Evolutionary conservation across 805 yeast species (phyloP).

Genomic region (Citeromyces matritensis): DNA sequence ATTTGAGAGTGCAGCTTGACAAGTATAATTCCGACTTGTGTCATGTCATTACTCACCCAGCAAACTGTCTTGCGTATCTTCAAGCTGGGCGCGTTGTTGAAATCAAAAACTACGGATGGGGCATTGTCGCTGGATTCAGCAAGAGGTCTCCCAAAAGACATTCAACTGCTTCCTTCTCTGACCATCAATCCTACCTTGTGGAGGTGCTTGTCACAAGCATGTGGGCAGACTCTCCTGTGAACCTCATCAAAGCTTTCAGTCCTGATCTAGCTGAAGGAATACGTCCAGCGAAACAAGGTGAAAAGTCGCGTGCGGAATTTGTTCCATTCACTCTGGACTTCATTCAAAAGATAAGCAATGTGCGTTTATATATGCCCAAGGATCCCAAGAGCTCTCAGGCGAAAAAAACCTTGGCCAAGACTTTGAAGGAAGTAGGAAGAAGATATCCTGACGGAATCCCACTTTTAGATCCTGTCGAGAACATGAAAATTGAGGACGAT

Average conservation of each 20-base stretch:
- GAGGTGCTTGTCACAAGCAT: conserved; percentile 69
- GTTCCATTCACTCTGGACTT: conserved; percentile 79
- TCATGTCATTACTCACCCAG: conserved; percentile 82
- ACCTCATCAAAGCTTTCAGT: conserved; percentile 60
- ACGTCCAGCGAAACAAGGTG: conserved; percentile 66
- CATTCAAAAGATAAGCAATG: conserved; percentile 58
- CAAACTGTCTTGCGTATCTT: conserved; percentile 66
- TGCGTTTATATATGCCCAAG: conserved; percentile 69
- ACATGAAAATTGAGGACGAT: conserved; percentile 82
- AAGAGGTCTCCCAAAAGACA: conserved; percentile 57
- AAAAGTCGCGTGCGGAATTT: conserved; percentile 56
- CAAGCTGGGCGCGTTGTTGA: conserved; percentile 81
- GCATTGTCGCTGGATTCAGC: conserved; percentile 62
- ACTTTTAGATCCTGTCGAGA: conserved; percentile 76
- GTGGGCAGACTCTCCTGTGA: conserved; percentile 76
- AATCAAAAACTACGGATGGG: conserved; percentile 91
- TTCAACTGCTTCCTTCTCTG: conserved; percentile 43
- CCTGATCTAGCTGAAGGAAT: conserved; percentile 82
- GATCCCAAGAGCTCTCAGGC: conserved; percentile 26
- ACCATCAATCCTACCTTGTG: conserved; percentile 82
- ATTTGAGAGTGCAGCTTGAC: conserved; percentile 56
- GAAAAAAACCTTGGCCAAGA: conserved; percentile 50
- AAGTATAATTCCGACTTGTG: conserved; percentile 63
- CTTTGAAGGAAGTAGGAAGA: conserved; percentile 64
- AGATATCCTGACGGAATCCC: conserved; percentile 89